phyloP scores from a whole-genome alignment of 148 eudicot genomes.

The Diospyros kaki region DNA sequence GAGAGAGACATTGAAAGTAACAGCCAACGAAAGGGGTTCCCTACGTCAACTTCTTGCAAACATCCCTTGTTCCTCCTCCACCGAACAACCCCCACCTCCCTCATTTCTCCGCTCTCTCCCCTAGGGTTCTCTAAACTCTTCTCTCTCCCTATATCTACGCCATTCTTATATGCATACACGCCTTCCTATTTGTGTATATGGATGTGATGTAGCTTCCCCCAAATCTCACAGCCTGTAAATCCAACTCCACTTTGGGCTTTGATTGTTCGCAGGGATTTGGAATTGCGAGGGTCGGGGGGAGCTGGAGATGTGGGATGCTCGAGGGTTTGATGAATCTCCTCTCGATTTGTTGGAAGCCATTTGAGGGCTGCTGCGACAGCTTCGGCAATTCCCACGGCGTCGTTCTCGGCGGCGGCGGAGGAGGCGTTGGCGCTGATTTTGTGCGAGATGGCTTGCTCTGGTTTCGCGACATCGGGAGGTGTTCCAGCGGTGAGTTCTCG shows the following conservation, averaged over 20 bases:
- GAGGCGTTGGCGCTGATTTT: slow-evolving; percentile 15
- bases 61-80: slow-evolving; percentile 37
- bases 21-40: slow-evolving; percentile 18
- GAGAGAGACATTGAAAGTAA: slow-evolving; percentile 17
- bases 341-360: slow-evolving; percentile 60
- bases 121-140: slow-evolving; percentile 10
- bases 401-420: slow-evolving; percentile 1
- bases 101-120: slow-evolving; percentile 14
- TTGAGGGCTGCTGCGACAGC: slow-evolving; percentile 29
- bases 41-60: slow-evolving; percentile 18
- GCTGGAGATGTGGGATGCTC: slow-evolving; percentile 59
- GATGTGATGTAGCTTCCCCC: neutral
- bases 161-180: no score
- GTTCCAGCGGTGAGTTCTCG: slow-evolving; percentile 47
- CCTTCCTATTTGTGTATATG: no score
- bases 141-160: neutral
- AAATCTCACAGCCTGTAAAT: neutral
- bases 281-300: no score
- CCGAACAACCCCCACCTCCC: slow-evolving; percentile 32
- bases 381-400: no score
- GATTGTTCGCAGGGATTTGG: no score
- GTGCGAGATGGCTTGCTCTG: slow-evolving; percentile 44
- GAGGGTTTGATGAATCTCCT: slow-evolving; percentile 60
- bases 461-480: slow-evolving; percentile 40
- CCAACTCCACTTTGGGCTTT: neutral